phyloP scores from a whole-genome alignment of 345 rosid genomes.

The Hirschfeldia incana region DNA sequence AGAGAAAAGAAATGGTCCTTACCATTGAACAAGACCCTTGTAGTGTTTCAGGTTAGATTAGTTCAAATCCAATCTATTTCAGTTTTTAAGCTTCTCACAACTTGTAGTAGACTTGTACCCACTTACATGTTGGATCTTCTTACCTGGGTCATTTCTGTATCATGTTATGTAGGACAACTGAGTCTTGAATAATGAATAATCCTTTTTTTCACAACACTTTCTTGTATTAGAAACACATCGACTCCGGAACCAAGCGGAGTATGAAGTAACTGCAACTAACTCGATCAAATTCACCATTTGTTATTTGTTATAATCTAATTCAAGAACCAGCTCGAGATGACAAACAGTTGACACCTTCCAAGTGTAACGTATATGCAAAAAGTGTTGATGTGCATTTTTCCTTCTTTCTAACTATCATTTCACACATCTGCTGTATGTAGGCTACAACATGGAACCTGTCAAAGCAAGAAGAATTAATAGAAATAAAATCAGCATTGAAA shows the following conservation, averaged over 20 bases:
- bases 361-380: not conserved
- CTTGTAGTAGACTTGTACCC: not conserved
- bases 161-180: not conserved
- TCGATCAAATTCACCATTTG: slow-evolving; percentile 7
- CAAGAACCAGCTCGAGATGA: slow-evolving; percentile 7
- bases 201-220: not conserved
- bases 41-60: not conserved
- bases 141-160: not conserved
- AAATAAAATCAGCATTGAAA: not conserved
- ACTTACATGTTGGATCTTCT: not conserved
- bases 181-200: not conserved
- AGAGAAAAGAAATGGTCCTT: slow-evolving; percentile 12
- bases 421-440: not conserved
- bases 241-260: not conserved
- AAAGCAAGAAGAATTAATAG: not conserved
- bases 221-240: not conserved
- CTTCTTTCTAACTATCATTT: too few species aligned
- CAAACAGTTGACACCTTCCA: slow-evolving; percentile 3
- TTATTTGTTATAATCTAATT: not conserved
- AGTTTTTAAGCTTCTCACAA: not conserved
- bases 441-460: not conserved
- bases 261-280: not conserved
- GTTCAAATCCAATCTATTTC: slow-evolving; percentile 23
- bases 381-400: too few species aligned
- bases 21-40: slow-evolving; percentile 11